Conservation (phyloP, 306 rosid species). For the Datisca glomerata region DNA sequence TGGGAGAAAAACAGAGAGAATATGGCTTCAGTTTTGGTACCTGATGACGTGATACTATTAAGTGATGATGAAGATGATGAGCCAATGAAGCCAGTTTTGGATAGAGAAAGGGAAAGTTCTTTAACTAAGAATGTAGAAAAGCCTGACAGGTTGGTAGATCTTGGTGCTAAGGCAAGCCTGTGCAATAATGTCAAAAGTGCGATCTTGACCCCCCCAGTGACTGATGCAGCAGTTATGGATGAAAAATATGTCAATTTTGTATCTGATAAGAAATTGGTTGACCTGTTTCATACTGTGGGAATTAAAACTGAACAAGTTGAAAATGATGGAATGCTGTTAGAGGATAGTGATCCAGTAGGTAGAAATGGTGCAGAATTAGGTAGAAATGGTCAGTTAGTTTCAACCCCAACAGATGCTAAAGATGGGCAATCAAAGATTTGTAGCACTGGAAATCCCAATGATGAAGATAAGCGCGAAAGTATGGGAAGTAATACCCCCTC, state of each 20-base stretch:
- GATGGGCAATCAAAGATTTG: constrained; percentile 28
- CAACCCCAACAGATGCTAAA: constrained; percentile 17
- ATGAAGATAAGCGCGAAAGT: constrained; percentile 36
- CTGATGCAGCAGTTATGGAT: constrained; percentile 33
- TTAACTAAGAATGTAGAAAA: constrained; percentile 13
- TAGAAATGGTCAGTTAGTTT: constrained; percentile 16
- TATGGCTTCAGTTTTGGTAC: constrained; percentile 25
- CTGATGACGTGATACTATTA: constrained; percentile 46
- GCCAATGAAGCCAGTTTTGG: constrained; percentile 25
- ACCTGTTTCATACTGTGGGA: constrained; percentile 21
- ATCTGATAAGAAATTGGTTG: constrained; percentile 21
- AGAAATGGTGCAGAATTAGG: constrained; percentile 19
- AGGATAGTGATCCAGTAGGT: background rate
- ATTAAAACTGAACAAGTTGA: constrained; percentile 31
- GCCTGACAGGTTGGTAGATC: constrained; percentile 22
- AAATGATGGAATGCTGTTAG: background rate
- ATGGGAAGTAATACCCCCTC: constrained; percentile 30
- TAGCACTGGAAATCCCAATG: constrained; percentile 29
- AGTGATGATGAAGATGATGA: constrained; percentile 78
- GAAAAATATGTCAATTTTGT: constrained; percentile 25
- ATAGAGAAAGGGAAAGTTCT: constrained; percentile 22
- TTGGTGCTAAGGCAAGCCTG: constrained; percentile 29
- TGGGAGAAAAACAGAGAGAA: constrained; percentile 24
- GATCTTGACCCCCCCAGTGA: constrained; percentile 26
- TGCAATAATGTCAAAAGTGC: constrained; percentile 25